phyloP scores from a whole-genome alignment of 2,329 filamentous ascomycete species.

The Lecanicillium sp. region DNA sequence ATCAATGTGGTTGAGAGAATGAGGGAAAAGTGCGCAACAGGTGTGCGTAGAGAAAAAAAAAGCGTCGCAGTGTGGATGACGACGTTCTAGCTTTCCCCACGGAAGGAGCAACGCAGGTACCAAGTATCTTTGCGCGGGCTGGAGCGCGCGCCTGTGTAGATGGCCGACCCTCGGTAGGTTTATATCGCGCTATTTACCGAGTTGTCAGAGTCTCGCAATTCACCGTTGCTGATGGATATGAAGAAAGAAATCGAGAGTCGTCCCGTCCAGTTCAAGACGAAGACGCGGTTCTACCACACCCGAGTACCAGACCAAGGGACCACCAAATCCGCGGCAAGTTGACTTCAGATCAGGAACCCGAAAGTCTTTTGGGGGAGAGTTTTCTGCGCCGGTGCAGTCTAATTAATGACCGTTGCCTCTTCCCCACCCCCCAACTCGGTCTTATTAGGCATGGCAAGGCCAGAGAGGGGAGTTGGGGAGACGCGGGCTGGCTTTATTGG shows the following conservation, averaged over 20 bases:
- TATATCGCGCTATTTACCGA: too few species aligned
- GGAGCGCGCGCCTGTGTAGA: background rate
- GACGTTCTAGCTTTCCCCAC: background rate
- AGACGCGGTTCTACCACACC: too few species aligned
- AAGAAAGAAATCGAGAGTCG: too few species aligned
- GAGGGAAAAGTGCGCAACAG: background rate
- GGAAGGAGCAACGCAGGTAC: background rate
- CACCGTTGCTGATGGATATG: too few species aligned
- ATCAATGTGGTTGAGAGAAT: background rate
- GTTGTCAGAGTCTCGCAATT: too few species aligned
- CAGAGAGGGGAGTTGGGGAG: too few species aligned
- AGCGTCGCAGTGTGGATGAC: conserved; percentile 1
- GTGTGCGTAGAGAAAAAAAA: conserved; percentile 3
- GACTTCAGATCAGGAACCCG: background rate
- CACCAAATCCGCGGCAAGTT: too few species aligned
- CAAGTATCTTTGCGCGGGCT: background rate
- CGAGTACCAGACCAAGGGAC: too few species aligned
- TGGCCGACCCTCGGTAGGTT: background rate
- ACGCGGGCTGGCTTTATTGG: too few species aligned
- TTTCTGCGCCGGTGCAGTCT: background rate
- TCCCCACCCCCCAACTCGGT: background rate
- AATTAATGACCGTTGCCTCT: background rate
- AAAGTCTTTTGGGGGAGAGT: background rate
- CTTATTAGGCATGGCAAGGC: too few species aligned
- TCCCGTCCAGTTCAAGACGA: too few species aligned